Evolutionary conservation across 2,329 filamentous ascomycete species (phyloP).

Genomic region (Exophiala sp.): DNA sequence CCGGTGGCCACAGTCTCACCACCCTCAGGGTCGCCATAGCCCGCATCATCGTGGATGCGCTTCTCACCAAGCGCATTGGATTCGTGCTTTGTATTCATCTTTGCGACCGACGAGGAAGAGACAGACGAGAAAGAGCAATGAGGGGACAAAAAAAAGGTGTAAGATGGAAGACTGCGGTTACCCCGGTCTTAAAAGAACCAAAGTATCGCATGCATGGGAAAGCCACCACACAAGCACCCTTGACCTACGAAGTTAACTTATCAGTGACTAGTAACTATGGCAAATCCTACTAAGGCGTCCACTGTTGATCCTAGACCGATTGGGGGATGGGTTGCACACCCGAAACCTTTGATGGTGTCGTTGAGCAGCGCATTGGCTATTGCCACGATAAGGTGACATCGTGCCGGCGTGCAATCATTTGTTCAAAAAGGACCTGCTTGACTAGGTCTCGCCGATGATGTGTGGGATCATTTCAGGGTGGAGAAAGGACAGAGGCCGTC

Average conservation of each 20-base stretch:
- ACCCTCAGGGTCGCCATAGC: conserved; percentile 13
- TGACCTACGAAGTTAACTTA: conserved; percentile 1
- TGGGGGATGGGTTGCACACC: neutral
- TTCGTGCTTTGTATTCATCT: conserved; percentile 22
- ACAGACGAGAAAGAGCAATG: conserved; percentile 4
- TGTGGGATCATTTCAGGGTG: neutral
- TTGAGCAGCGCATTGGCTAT: neutral
- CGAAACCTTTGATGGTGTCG: neutral
- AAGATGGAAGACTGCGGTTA: conserved; percentile 12
- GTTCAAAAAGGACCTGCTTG: neutral
- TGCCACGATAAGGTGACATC: neutral
- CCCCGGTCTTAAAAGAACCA: conserved; percentile 15
- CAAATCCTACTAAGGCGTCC: neutral
- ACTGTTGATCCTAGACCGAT: neutral
- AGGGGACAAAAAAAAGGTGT: conserved; percentile 2
- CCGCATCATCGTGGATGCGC: conserved; percentile 4
- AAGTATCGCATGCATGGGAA: conserved; percentile 13
- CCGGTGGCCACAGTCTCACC: conserved; percentile 15
- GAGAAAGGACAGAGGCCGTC: neutral
- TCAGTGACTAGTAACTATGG: neutral
- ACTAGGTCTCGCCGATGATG: neutral
- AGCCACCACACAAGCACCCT: conserved; percentile 10
- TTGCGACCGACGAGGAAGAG: conserved; percentile 12
- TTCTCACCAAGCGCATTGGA: conserved; percentile 16
- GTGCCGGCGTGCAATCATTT: neutral